Conservation (phyloP, 2,329 filamentous ascomycete genomes). For the Penicillium decumbens region DNA sequence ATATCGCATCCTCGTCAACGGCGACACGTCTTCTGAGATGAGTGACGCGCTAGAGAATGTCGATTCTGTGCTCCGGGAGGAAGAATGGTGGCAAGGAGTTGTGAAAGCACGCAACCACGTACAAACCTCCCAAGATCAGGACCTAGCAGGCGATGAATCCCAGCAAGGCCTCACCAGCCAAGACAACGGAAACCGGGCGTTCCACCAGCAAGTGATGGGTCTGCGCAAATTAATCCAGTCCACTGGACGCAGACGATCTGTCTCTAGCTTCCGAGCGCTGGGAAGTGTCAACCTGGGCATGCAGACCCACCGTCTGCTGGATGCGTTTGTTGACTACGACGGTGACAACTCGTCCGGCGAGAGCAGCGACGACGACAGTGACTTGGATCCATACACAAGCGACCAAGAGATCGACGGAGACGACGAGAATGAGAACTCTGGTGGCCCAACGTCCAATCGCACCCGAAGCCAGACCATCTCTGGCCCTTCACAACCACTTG, state of each 20-base stretch:
- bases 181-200: conserved; percentile 44
- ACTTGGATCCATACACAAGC: conserved; percentile 40
- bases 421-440: conserved; percentile 6
- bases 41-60: conserved; percentile 58
- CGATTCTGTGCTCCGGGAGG: conserved; percentile 61
- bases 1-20: conserved; percentile 76
- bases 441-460: conserved; percentile 2
- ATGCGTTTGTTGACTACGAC: conserved; percentile 54
- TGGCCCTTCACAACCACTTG: conserved; percentile 3
- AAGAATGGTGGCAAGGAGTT: conserved; percentile 72
- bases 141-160: conserved; percentile 14
- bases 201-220: conserved; percentile 51
- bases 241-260: conserved; percentile 50
- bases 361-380: conserved; percentile 37
- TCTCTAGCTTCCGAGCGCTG: conserved; percentile 48
- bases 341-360: conserved; percentile 47
- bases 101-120: conserved; percentile 23
- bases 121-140: conserved; percentile 12
- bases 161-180: conserved; percentile 50
- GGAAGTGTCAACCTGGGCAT: conserved; percentile 65
- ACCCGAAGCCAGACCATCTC: conserved; percentile 1
- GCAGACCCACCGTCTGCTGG: conserved; percentile 66
- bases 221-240: conserved; percentile 60
- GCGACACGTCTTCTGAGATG: conserved; percentile 49
- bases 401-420: conserved; percentile 32